A percentile compares a stretch with the other conserved stretches of the same genome.
phyloP scores from a whole-genome alignment of 495 filamentous ascomycete genomes.

The Penicillium cataractarum region DNA sequence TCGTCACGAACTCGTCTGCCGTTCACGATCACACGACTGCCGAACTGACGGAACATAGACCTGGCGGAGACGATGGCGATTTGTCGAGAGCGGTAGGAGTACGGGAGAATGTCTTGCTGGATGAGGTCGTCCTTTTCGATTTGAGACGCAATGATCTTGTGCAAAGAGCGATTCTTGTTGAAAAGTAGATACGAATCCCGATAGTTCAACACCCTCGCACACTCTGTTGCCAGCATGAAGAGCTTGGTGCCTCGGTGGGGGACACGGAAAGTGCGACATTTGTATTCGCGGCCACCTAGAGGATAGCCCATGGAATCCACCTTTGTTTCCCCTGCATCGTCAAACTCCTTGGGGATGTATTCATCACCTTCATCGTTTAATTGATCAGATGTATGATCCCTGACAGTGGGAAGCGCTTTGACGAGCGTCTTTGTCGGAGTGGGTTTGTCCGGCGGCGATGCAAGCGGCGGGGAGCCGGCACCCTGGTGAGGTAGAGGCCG shows the following conservation, averaged over 20 bases:
- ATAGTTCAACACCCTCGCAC: constrained; percentile 91
- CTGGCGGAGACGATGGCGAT: constrained; percentile 98
- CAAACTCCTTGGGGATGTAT: constrained; percentile 91
- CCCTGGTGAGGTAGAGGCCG: constrained; percentile 64
- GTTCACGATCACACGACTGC: constrained; percentile 88
- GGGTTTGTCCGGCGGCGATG: constrained; percentile 77
- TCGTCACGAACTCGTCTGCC: constrained; percentile 93
- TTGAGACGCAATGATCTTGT: constrained; percentile 97
- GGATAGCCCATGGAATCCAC: constrained; percentile 81
- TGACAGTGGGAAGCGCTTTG: constrained; percentile 93
- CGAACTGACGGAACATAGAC: constrained; percentile 99
- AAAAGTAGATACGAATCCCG: constrained; percentile 97
- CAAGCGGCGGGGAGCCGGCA: constrained; percentile 63
- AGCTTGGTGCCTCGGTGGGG: constrained; percentile 88
- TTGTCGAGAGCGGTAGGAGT: constrained; percentile 96
- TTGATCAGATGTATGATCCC: constrained; percentile 97
- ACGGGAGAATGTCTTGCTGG: constrained; percentile 90
- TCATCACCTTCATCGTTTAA: constrained; percentile 91
- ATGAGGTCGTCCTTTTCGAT: constrained; percentile 96
- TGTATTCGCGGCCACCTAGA: constrained; percentile 82
- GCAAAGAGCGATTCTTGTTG: constrained; percentile 97
- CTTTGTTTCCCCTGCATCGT: constrained; percentile 92
- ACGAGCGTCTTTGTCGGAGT: constrained; percentile 88
- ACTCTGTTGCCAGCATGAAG: constrained; percentile 99
- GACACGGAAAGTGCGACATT: constrained; percentile 91